Evolutionary conservation across 306 rosid species (phyloP), one percentile per base, ranked within the genome.

Genomic region (Begonia fuchsioides): DNA sequence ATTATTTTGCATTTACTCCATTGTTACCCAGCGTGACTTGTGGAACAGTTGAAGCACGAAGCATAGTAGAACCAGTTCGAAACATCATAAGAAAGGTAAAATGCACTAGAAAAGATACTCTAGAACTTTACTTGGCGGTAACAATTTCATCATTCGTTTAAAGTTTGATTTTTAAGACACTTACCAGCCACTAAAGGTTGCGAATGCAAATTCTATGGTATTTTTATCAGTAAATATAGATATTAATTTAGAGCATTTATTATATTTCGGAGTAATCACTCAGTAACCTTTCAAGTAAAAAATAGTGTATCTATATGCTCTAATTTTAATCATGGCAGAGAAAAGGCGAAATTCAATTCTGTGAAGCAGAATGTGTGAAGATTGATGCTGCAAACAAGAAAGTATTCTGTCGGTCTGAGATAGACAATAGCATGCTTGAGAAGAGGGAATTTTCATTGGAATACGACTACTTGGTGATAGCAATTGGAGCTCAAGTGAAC

Each of bases 31-130:
- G 95, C 57, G 94, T 90, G 49, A 90, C 97, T 11, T 81, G 93
- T 68, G 97, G 97, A 45, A 66, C 95, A 20, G 95, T 90, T 76
- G 97, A 90, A 72, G 97, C 97, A 13, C 78, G 95, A 49, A 90
- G 97, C 84, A 70, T 90, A 15, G 97, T 81, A 9, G 97, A n/a
- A n/a, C n/a, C n/a, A n/a, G n/a, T n/a, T n/a, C n/a, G n/a, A n/a
- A n/a, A n/a, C n/a, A n/a, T n/a, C n/a, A n/a, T n/a, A n/a, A n/a
- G n/a, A 73, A 90, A 84, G 95, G 97, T 81, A 54, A 52, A n/a
- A 60, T 41, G 44, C 12, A 1, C 44, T 10, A 10, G 13, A 41
- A 41, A 41, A 41, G 44, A 41, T 4, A n/a, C n/a, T n/a, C n/a
- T n/a, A n/a, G n/a, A n/a, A n/a, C n/a, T n/a, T n/a, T n/a, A n/a